These are phyloP conservation scores for Gossypium trilobum DNA, from an alignment of 441 rosid genomes.

Conservation along the genomic window DNA sequence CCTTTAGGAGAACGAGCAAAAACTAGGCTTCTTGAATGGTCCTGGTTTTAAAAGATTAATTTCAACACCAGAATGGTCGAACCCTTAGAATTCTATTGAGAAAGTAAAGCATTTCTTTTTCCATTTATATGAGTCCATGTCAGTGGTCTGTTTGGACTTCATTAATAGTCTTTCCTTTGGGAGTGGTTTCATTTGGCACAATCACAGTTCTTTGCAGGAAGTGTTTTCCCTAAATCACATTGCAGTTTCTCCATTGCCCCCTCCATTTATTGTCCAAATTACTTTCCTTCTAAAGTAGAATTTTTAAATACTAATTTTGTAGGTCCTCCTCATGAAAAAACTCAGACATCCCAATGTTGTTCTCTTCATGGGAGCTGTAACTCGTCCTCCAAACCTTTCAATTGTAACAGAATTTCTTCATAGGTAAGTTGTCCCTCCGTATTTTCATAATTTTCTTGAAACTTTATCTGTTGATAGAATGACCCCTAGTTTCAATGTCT, in stretches of 20 bases:
- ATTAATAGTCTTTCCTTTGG: background rate
- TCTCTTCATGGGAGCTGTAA: conserved; percentile 80
- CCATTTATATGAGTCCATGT: background rate
- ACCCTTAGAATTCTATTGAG: background rate
- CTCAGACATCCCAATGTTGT: conserved; percentile 71
- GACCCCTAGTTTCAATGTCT: no score
- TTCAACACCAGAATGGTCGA: background rate
- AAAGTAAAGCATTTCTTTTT: conserved; percentile 2
- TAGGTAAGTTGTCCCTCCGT: conserved; percentile 32
- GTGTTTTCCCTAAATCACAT: background rate
- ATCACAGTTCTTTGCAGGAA: background rate
- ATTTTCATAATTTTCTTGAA: background rate
- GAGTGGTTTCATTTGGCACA: background rate
- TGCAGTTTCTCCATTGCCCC: background rate
- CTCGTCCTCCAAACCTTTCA: conserved; percentile 67
- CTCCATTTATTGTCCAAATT: background rate
- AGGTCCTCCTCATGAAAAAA: conserved; percentile 59
- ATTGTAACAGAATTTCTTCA: conserved; percentile 72
- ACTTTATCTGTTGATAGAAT: background rate
- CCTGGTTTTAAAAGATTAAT: background rate
- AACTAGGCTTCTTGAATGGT: background rate
- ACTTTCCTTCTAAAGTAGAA: background rate
- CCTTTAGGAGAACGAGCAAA: background rate
- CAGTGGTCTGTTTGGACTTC: background rate
- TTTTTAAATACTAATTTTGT: background rate